Percentiles rank a stretch among this genome's conserved stretches.
Conservation (phyloP, 768 basidiomycete species). For the Pisolithus microcarpus region DNA sequence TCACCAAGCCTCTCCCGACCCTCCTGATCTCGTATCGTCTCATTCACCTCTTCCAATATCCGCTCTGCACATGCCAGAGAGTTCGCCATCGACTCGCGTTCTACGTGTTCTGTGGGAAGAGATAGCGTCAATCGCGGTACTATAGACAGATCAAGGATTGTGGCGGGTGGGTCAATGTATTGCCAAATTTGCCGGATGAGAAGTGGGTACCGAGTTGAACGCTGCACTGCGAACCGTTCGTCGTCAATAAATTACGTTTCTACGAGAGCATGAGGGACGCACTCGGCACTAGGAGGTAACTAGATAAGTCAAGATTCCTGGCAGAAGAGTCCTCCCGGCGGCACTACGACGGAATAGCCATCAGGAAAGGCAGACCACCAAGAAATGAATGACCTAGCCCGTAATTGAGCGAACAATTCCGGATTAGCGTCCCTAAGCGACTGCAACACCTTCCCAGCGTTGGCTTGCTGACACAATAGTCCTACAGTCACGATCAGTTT, state of each 20-base stretch:
- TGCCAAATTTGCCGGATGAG: too few relatives aligned
- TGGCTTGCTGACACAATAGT: too few relatives aligned
- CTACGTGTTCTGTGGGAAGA: constrained; percentile 29
- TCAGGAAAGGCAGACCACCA: too few relatives aligned
- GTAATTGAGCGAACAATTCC: too few relatives aligned
- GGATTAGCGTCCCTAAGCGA: too few relatives aligned
- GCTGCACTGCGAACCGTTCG: constrained; percentile 63
- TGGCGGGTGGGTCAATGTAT: too few relatives aligned
- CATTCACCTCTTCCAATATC: too few relatives aligned
- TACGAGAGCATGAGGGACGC: constrained; percentile 17
- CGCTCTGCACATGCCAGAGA: constrained; percentile 5
- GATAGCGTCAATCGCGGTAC: not conserved
- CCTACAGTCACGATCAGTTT: too few relatives aligned
- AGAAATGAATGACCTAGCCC: too few relatives aligned
- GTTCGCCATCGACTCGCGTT: constrained; percentile 45
- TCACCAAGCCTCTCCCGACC: constrained; percentile 34
- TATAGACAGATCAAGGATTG: constrained; percentile 47
- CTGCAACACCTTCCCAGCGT: too few relatives aligned
- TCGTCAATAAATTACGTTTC: not conserved
- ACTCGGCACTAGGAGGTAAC: constrained; percentile 91
- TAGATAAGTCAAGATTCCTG: constrained; percentile 80
- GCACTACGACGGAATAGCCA: constrained; percentile 32
- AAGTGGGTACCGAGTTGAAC: constrained; percentile 64
- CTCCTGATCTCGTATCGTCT: too few relatives aligned
- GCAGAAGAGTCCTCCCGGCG: constrained; percentile 72